Evolutionary conservation across 768 basidiomycete species (phyloP).

Genomic region (Rhizopogon rudus): DNA sequence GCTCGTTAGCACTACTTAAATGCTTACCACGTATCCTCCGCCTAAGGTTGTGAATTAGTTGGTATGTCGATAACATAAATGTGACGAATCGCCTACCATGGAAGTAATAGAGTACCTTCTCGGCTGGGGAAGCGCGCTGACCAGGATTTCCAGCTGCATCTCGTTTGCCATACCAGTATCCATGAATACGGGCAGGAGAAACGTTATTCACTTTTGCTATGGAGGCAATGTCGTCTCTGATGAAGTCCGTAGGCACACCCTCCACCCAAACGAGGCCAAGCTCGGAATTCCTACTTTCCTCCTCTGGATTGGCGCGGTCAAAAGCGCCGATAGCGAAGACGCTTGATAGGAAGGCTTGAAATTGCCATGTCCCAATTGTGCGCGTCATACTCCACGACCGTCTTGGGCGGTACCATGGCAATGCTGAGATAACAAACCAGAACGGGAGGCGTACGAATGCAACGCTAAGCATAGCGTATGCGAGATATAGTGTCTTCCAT

Average conservation of each 20-base stretch:
- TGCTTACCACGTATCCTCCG: conserved; percentile 1
- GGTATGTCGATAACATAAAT: neutral
- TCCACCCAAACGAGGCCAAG: conserved; percentile 5
- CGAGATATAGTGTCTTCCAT: conserved; percentile 10
- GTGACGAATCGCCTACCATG: neutral
- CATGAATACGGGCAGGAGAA: conserved; percentile 17
- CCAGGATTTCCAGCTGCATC: conserved; percentile 4
- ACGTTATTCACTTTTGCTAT: conserved; percentile 9
- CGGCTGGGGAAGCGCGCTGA: conserved; percentile 17
- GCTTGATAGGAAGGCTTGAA: neutral
- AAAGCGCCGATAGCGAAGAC: neutral
- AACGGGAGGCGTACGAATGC: conserved; percentile 13
- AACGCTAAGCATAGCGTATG: neutral
- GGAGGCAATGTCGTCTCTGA: conserved; percentile 1
- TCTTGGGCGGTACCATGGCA: conserved; percentile 13
- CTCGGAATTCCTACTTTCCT: neutral
- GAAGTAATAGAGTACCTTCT: conserved; percentile 9
- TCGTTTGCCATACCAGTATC: conserved; percentile 20
- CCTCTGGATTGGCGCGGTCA: neutral
- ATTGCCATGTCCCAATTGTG: conserved; percentile 22
- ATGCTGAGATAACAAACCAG: conserved; percentile 10
- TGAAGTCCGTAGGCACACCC: neutral
- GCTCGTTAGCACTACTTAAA: neutral
- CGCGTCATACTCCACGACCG: conserved; percentile 41
- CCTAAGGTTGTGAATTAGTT: neutral